Percentiles rank a stretch among this genome's conserved stretches.
Conservation (phyloP, 2,329 filamentous ascomycete species). For the Hypoxylon sp. region DNA sequence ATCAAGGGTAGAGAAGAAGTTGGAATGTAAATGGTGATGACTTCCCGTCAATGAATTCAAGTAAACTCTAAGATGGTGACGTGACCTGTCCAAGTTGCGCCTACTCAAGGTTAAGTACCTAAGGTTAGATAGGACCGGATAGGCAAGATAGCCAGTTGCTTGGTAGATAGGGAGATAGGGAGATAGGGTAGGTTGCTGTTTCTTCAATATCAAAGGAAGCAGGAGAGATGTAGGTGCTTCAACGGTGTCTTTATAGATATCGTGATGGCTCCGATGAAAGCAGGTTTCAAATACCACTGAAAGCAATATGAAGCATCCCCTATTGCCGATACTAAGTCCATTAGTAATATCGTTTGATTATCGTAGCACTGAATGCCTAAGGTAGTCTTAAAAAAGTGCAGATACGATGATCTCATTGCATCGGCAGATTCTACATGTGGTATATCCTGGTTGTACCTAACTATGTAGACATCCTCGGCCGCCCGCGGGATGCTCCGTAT, state of each 20-base stretch:
- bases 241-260: constrained; percentile 22
- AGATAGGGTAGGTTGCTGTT: background rate
- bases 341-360: constrained; percentile 21
- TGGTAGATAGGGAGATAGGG: no score
- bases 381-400: background rate
- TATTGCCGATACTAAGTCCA: constrained; percentile 18
- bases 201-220: constrained; percentile 1
- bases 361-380: constrained; percentile 11
- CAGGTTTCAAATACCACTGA: constrained; percentile 10
- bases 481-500: background rate
- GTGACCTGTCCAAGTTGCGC: background rate
- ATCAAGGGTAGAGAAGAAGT: background rate
- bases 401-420: constrained; percentile 18
- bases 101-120: background rate
- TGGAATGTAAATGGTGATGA: background rate
- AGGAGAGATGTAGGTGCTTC: background rate
- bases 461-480: background rate
- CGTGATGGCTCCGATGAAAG: background rate
- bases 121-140: background rate
- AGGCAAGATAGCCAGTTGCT: background rate
- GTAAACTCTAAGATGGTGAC: constrained; percentile 10
- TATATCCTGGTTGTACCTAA: background rate
- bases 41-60: constrained; percentile 5
- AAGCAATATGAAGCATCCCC: background rate
- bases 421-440: constrained; percentile 6